phyloP scores from a whole-genome alignment of 768 basidiomycete genomes.

The Rhizopogon vulgaris region DNA sequence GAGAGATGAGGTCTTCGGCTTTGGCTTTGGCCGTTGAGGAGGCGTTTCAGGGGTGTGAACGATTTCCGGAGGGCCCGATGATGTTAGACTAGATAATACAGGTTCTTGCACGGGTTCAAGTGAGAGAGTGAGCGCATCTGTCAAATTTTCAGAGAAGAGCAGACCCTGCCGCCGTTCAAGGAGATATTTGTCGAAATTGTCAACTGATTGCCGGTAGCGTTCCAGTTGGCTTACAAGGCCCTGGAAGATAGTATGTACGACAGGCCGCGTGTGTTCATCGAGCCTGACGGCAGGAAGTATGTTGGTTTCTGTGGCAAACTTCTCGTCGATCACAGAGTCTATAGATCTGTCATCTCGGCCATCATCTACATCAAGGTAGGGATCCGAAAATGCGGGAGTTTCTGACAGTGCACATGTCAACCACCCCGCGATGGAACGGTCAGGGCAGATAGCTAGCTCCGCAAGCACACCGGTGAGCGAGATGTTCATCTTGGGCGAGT shows the following conservation, averaged over 20 bases:
- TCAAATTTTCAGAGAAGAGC: conserved; percentile 86
- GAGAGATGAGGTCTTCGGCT: conserved; percentile 50
- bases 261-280: conserved; percentile 68
- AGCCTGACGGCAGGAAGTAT: conserved; percentile 60
- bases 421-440: conserved; percentile 86
- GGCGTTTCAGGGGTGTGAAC: conserved; percentile 25
- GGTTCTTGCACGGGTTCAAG: conserved; percentile 45
- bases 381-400: neutral
- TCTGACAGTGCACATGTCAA: conserved; percentile 61
- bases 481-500: conserved; percentile 83
- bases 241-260: conserved; percentile 76
- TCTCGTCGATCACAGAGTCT: conserved; percentile 68
- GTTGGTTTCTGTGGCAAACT: conserved; percentile 50
- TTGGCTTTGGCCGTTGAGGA: conserved; percentile 39
- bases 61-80: conserved; percentile 21
- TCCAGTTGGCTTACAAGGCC: conserved; percentile 79
- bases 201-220: conserved; percentile 66
- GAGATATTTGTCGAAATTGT: conserved; percentile 80
- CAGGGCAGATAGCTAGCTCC: conserved; percentile 76
- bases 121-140: conserved; percentile 75
- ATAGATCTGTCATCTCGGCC: conserved; percentile 79
- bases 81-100: conserved; percentile 31
- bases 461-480: conserved; percentile 80
- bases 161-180: conserved; percentile 84
- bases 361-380: conserved; percentile 27